These are phyloP conservation scores for Forsythia viridissima DNA, from an alignment of 257 asterid species.

Conservation along the genomic window DNA sequence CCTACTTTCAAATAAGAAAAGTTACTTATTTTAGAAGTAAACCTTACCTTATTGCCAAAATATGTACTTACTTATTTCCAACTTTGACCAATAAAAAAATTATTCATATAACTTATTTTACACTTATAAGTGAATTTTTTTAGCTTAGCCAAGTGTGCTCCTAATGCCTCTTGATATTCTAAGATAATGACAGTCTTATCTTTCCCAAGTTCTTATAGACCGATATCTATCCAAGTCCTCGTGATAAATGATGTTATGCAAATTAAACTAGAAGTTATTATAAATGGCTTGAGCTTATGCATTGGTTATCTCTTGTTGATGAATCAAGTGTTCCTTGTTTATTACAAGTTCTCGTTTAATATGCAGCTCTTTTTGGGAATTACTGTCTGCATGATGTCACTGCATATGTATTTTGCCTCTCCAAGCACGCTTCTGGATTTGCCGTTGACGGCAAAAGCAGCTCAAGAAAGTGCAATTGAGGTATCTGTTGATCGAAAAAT, in stretches of 20 bases:
- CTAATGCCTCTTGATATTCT: no score
- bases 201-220: background rate
- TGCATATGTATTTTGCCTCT: conserved; percentile 96
- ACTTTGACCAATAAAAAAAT: no score
- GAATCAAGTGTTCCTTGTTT: background rate
- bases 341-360: background rate
- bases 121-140: no score
- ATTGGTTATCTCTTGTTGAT: background rate
- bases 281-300: background rate
- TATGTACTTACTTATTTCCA: no score
- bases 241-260: background rate
- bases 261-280: background rate
- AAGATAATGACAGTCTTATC: background rate
- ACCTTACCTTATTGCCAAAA: no score
- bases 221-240: background rate
- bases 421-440: conserved; percentile 76
- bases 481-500: conserved; percentile 67
- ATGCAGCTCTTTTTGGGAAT: conserved; percentile 91
- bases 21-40: no score
- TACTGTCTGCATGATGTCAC: conserved; percentile 91
- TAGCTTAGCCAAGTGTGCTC: no score
- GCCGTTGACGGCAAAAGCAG: conserved; percentile 59
- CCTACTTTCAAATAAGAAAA: no score
- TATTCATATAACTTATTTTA: no score
- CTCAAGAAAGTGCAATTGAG: conserved; percentile 48